These are phyloP conservation scores for Tricholoma sp. DNA, from an alignment of 768 basidiomycete species.

Conservation along the genomic window DNA sequence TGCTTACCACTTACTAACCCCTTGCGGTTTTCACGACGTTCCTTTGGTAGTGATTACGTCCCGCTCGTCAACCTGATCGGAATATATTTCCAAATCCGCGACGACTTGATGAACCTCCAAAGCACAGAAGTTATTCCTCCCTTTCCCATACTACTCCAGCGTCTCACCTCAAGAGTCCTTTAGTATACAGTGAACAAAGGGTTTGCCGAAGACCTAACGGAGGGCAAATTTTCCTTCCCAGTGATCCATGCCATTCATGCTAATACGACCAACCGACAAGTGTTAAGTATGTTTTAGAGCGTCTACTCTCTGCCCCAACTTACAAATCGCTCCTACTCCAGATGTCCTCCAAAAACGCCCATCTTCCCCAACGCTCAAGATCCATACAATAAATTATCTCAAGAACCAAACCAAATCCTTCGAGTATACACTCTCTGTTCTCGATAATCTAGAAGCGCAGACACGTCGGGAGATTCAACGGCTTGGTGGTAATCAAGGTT, in stretches of 20 bases:
- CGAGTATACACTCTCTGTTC: constrained; percentile 73
- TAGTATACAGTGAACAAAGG: constrained; percentile 84
- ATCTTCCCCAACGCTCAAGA: constrained; percentile 72
- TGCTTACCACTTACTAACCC: not conserved
- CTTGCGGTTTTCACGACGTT: not conserved
- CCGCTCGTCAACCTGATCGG: constrained; percentile 93
- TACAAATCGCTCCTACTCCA: constrained; percentile 21
- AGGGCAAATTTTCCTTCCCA: constrained; percentile 98
- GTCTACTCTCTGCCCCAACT: not conserved
- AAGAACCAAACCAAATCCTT: constrained; percentile 75
- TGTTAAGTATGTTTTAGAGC: constrained; percentile 63
- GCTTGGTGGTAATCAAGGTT: constrained; percentile 69
- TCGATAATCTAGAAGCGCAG: constrained; percentile 62
- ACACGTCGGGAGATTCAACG: constrained; percentile 60
- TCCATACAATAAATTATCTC: constrained; percentile 76
- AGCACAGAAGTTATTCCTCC: constrained; percentile 60
- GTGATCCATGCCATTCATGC: constrained; percentile 86
- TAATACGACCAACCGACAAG: constrained; percentile 68
- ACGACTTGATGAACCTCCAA: constrained; percentile 94
- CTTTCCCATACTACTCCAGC: not conserved
- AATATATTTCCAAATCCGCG: constrained; percentile 94
- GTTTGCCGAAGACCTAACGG: constrained; percentile 90
- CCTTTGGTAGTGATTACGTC: constrained; percentile 66
- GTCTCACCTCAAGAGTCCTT: not conserved
- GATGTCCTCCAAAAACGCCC: constrained; percentile 91